Base-by-base conservation (phyloP, 2,329 filamentous ascomycete genomes). In the Emergomyces orientalis region DNA sequence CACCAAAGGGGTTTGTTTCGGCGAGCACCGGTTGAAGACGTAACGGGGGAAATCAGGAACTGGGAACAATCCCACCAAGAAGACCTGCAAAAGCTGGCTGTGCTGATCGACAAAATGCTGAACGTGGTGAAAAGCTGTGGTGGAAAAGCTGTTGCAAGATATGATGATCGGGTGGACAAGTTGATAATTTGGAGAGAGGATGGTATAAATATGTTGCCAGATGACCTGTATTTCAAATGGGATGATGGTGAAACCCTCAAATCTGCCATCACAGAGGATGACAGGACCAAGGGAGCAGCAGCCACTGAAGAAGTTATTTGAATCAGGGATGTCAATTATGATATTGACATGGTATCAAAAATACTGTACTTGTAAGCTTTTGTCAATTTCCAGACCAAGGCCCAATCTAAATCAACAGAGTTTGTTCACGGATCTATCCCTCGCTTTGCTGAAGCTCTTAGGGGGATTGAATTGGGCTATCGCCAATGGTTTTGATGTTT, bases 251-350 rank as follows among this genome's bases (percentile, higher is more conserved):
- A 8, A 3, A 17, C 2, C 19, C 19, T 43, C 41, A 19, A 14
- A 19, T 8, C 41, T 3, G 5, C 41, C 2, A 43, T 5, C 41
- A 43, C 19, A 7, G 32, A 43, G 45, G 13, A 19, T 34, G 54
- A 52, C 34, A 43, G 47, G 7, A 32, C 32, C 32, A 3, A 32
- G 32, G 27, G 55, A 41, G 11, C 1, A 41, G 14, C 9, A 14
- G 19, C 56, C 58, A 45, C 5, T 19, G 57, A 63, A 56, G 63
- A 56, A 32, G 45, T 11, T 45, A 47, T 63, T 32, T 55, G 62
- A 60, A 61, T 63, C 41, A 55, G 61, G 37, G 61, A 59, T 61
- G 49, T 22, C n/a, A 2, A 22, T 11, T 55, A 55, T 19, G n/a
- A 37, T 17, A 55, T 32, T 55, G 52, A 55, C n/a, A n/a, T n/a